phyloP scores from a whole-genome alignment of 768 basidiomycete genomes.

The Agrocybe chaxingu region DNA sequence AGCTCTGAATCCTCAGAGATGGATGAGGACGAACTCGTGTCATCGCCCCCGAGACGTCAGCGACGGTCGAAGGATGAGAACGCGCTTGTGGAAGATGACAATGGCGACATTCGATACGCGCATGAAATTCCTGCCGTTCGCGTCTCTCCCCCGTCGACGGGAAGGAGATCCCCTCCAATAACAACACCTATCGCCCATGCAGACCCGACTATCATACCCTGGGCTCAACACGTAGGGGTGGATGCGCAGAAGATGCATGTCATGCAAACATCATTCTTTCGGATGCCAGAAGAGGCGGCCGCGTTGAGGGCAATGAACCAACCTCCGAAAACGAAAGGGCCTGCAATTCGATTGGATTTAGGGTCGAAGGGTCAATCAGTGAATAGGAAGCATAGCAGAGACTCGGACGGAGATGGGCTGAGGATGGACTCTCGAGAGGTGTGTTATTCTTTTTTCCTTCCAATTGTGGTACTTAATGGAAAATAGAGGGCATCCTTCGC shows the following conservation, averaged over 20 bases:
- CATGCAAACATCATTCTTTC: constrained; percentile 89
- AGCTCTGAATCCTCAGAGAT: constrained; percentile 42
- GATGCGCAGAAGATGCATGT: constrained; percentile 88
- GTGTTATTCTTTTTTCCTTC: constrained; percentile 18
- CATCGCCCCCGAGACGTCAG: constrained; percentile 21
- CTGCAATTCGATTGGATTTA: constrained; percentile 28
- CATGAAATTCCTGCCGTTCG: constrained; percentile 37
- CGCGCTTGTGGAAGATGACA: constrained; percentile 52
- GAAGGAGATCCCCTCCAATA: constrained; percentile 29
- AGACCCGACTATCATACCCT: constrained; percentile 58
- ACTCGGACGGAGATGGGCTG: constrained; percentile 70
- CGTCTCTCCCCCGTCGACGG: constrained; percentile 28
- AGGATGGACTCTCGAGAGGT: constrained; percentile 63
- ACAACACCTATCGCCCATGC: constrained; percentile 22
- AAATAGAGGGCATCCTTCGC: constrained; percentile 77
- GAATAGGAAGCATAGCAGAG: constrained; percentile 73
- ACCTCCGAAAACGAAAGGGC: constrained; percentile 24
- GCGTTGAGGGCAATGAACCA: constrained; percentile 55
- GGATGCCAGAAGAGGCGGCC: constrained; percentile 70
- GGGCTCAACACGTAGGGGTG: constrained; percentile 72
- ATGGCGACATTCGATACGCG: constrained; percentile 45
- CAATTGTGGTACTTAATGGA: constrained; percentile 1
- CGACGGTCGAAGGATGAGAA: constrained; percentile 29
- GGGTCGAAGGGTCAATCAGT: constrained; percentile 35
- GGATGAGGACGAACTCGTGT: constrained; percentile 46